Evolutionary conservation across 257 asterid genomes (phyloP), one percentile per base, ranked within the genome.

Genomic region (Nicotiana tabacum): DNA sequence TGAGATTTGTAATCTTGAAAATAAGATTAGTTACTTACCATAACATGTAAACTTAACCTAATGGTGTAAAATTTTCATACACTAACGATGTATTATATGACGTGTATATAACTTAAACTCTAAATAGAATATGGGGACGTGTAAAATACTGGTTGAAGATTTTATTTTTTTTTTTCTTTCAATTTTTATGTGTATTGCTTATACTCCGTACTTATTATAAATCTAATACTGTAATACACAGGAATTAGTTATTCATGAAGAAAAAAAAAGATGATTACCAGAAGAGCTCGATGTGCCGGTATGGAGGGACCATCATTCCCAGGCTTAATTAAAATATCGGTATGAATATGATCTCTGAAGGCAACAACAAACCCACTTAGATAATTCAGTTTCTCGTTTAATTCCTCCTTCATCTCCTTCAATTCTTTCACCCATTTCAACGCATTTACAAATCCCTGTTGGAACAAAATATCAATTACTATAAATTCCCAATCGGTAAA

Each of bases 341-440:
- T 87, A 85, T 92, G 99, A 82, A 92, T 88, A 81, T 88, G 93
- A 85, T 92, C 91, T 80, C 81, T 88, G 37, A 93, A 92, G 6
- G 95, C 95, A 76, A 78, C 85, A 33, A 85, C 90, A 68, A 93
- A 95, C 48, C 91, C 96, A 65, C 91, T 83, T 5, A 95, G 87
- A 80, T 90, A 95, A 53, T 43, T 87, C 48, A 95, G 84, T 80
- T 89, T 95, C 77, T 90, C 97, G 21, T 82, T 90, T 61, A 91
- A 81, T 81, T 89, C 94, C 78, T 91, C 99, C 51, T 92, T 97
- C 83, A 57, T 66, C 84, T 93, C 98, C 88, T 90, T 93, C 94
- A 90, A 91, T 91, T 95, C 98, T 84, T 95, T 93, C 86, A 91
- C 85, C 93, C 97, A 95, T 91, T 91, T 95, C 83, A 93, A 83